Percentiles rank a stretch among this genome's conserved stretches.
phyloP scores from a whole-genome alignment of 2,329 filamentous ascomycete genomes.

The Botrytis tulipae region DNA sequence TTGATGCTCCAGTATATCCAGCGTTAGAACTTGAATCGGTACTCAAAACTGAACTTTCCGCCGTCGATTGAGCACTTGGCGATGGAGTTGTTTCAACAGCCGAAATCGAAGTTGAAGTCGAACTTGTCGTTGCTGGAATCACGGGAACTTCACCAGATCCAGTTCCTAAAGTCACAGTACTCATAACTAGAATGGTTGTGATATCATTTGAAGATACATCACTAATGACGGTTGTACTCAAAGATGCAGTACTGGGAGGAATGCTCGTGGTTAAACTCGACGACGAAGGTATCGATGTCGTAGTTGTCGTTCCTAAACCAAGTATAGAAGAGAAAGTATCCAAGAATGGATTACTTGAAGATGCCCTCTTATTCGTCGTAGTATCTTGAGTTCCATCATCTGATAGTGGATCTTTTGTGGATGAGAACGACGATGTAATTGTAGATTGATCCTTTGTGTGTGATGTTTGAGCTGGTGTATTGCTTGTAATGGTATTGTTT shows the following conservation, averaged over 20 bases:
- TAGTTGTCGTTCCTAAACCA: background rate
- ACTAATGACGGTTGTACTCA: background rate
- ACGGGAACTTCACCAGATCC: background rate
- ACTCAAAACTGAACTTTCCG: background rate
- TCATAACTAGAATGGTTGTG: background rate
- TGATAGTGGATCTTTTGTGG: slow-evolving; percentile 27
- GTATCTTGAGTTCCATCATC: slow-evolving; percentile 15
- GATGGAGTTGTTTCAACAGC: background rate
- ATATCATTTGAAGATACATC: background rate
- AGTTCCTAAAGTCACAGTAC: background rate
- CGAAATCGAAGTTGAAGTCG: background rate
- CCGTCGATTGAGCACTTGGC: background rate
- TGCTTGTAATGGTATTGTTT: slow-evolving; percentile 30
- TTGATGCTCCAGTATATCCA: slow-evolving; percentile 18
- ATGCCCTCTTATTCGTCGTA: background rate
- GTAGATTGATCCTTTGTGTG: slow-evolving; percentile 21
- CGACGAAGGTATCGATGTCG: background rate
- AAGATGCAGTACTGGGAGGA: background rate
- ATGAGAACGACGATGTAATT: slow-evolving; percentile 18
- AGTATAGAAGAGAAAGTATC: background rate
- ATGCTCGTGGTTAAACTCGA: background rate
- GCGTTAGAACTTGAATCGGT: background rate
- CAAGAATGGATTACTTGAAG: background rate
- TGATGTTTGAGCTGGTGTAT: slow-evolving; percentile 22
- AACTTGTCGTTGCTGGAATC: background rate